Conservation (phyloP, 1,139 yeast species). For the Lodderomyces pseudojiufengensis region DNA sequence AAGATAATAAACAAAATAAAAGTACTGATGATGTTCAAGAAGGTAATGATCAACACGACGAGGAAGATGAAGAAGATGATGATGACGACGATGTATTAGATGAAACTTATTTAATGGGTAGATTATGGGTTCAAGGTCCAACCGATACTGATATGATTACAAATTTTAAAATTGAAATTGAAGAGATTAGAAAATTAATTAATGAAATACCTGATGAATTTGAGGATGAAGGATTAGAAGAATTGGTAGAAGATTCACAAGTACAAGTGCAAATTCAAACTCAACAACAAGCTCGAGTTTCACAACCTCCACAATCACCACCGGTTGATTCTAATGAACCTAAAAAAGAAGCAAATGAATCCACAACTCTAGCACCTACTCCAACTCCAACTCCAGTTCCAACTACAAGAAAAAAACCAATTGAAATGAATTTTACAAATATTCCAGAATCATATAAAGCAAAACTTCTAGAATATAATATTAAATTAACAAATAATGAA, state of each 20-base stretch:
- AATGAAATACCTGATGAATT: slow-evolving; percentile 4
- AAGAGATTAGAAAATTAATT: slow-evolving; percentile 6
- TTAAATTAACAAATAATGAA: slow-evolving; percentile 18
- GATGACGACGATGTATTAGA: slow-evolving; percentile 40
- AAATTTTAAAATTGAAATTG: slow-evolving; percentile 15
- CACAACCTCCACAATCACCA: not conserved
- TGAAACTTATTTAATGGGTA: slow-evolving; percentile 78
- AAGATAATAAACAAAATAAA: slow-evolving; percentile 22
- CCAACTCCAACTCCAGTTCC: too few species aligned
- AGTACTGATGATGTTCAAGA: slow-evolving; percentile 35
- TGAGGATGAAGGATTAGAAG: slow-evolving; percentile 9
- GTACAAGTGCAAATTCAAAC: too few species aligned
- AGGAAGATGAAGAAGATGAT: slow-evolving; percentile 32
- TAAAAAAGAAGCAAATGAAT: slow-evolving; percentile 6
- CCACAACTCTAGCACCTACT: slow-evolving; percentile 1
- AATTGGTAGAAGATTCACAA: not conserved
- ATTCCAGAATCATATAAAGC: slow-evolving; percentile 19
- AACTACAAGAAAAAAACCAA: slow-evolving; percentile 6
- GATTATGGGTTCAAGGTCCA: slow-evolving; percentile 95
- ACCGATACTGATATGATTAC: slow-evolving; percentile 52
- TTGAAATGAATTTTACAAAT: slow-evolving; percentile 17
- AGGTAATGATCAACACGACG: slow-evolving; percentile 33
- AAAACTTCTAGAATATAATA: slow-evolving; percentile 18
- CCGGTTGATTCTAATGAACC: not conserved
- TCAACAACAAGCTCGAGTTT: too few species aligned